Percentiles rank a stretch among this genome's conserved stretches.
Conservation (phyloP, 768 basidiomycete species). For the Pulveroboletus sp. region DNA sequence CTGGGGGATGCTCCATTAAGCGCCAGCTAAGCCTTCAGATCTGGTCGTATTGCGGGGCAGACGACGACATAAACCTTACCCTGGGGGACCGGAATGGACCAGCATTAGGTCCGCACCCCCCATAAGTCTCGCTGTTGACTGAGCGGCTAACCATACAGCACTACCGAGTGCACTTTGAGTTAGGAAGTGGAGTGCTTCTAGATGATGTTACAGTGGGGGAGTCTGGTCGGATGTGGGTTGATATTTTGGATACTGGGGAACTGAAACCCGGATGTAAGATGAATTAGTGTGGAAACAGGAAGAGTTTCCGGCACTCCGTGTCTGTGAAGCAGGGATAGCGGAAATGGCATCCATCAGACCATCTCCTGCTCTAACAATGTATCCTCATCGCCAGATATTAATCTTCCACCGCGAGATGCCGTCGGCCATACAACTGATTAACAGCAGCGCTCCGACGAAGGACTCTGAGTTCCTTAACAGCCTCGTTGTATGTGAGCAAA, state of each 20-base stretch:
- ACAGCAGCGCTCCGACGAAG: conserved; percentile 77
- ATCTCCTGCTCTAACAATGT: neutral
- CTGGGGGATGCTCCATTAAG: too few relatives aligned
- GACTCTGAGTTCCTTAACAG: conserved; percentile 68
- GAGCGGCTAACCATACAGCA: neutral
- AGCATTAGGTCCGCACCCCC: too few relatives aligned
- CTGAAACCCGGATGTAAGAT: neutral
- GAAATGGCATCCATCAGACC: neutral
- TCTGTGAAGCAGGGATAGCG: neutral
- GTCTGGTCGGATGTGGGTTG: neutral
- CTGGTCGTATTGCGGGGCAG: too few relatives aligned
- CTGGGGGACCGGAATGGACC: too few relatives aligned
- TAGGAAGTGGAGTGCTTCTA: neutral
- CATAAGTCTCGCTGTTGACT: neutral
- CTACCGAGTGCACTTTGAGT: neutral
- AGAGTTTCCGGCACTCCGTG: neutral
- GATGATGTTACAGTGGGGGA: neutral
- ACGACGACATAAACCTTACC: too few relatives aligned
- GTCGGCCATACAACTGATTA: conserved; percentile 90
- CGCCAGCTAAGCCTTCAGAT: neutral
- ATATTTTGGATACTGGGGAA: neutral
- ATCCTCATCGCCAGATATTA: neutral
- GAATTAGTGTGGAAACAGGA: too few relatives aligned
- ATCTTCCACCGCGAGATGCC: conserved; percentile 80
- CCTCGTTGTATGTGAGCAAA: conserved; percentile 59